Base-by-base conservation (phyloP, 2,329 filamentous ascomycete species). In the Xylaria sp. region DNA sequence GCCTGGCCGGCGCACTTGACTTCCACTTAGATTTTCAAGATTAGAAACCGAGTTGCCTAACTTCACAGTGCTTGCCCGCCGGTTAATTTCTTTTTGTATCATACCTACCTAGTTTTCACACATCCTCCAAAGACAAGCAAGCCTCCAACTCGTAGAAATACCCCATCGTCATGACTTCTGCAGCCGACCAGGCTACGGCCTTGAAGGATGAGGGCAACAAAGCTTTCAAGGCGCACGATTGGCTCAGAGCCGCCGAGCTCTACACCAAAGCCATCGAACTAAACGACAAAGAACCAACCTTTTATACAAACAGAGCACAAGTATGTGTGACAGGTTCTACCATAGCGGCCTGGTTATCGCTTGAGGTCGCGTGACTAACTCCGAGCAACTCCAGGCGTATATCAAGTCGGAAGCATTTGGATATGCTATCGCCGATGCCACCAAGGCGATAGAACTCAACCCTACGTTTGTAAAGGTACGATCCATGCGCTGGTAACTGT, bases 321-420 rank as follows among this genome's bases (percentile, higher is more conserved):
- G 94, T 97, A 78, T 67, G 84, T 79, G 52, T 45, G 37, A 35
- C 49, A 47, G 23, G 8, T n/a, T 31, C 28, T 9, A 25, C 23
- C 19, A 45, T 17, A n/a, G 23, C 14, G 8, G 35, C 49, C 28
- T 15, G 42, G 31, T 7, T 4, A 3, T 47, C 17, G 35, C 9
- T 46, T 12, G 38, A 57, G 74, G 73, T 80, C 78, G 78, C 76
- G 77, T 83, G 79, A 82, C 82, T 84, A 64, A 85, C 74, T 50
- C 14, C 12, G 51, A 31, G 23, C 55, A 55, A 21, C 25, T 58
- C 19, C 72, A 97, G 92, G 92, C 92, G 67, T 86, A 99, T 76
- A 94, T 99, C 78, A 98, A 97, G 81, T 89, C 94, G 40, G 95
- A 99, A 78, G 88, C 94, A 19, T 98, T 94, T 75, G 95, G 95